Percentiles rank a stretch among this genome's conserved stretches.
Evolutionary conservation across 768 basidiomycete genomes (phyloP).

Genomic region (Suillus alpinus): DNA sequence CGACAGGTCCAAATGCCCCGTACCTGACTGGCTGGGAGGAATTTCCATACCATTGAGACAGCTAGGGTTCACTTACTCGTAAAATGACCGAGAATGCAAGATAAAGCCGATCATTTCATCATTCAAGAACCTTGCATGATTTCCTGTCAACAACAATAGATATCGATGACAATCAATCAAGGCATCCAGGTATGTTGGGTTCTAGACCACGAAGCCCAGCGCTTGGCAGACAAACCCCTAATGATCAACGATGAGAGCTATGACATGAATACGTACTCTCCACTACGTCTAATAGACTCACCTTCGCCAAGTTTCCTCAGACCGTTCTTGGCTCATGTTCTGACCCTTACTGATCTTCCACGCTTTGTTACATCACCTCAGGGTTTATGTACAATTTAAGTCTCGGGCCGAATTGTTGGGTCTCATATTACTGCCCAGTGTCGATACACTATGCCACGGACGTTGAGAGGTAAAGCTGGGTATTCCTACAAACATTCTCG

Average conservation of each 20-base stretch:
- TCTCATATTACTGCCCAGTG: background rate
- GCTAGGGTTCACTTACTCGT: too few relatives aligned
- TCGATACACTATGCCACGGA: background rate
- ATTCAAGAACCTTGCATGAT: background rate
- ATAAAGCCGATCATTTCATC: background rate
- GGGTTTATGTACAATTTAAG: background rate
- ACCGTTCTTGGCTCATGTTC: background rate
- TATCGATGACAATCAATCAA: background rate
- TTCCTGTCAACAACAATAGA: background rate
- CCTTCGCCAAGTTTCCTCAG: background rate
- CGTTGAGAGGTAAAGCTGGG: background rate
- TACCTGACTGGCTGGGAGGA: background rate
- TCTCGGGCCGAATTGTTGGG: background rate
- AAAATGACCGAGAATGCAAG: background rate
- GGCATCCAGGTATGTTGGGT: background rate
- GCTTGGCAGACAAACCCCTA: background rate
- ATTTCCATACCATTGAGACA: too few relatives aligned
- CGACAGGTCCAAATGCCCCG: background rate
- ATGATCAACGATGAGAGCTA: background rate
- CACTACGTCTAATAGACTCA: background rate
- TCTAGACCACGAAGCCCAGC: background rate
- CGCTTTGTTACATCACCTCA: background rate
- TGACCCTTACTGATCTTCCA: background rate
- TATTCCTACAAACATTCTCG: background rate
- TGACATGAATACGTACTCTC: background rate